These are phyloP conservation scores for Dipodascopsis uninucleata DNA, from an alignment of 805 yeast species.

Conservation along the genomic window DNA sequence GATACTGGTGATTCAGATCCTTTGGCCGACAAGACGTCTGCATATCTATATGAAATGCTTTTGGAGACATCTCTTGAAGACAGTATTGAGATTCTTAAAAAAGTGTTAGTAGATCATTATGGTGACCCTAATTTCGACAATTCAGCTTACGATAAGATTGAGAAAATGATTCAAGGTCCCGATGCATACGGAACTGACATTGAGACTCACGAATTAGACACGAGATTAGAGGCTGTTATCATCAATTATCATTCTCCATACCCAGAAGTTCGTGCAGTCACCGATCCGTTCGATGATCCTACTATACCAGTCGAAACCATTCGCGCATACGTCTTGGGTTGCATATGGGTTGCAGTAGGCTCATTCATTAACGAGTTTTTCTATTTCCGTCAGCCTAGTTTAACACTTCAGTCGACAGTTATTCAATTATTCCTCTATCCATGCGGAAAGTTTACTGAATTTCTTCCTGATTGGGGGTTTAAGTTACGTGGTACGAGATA, in stretches of 20 bases:
- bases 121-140: constrained; percentile 49
- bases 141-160: constrained; percentile 13
- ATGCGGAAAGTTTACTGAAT: constrained; percentile 46
- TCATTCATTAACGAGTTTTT: constrained; percentile 58
- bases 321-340: constrained; percentile 53
- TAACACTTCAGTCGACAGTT: constrained; percentile 54
- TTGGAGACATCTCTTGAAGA: constrained; percentile 34
- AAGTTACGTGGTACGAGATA: constrained; percentile 40
- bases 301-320: constrained; percentile 49
- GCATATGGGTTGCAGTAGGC: constrained; percentile 53
- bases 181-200: constrained; percentile 16
- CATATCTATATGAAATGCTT: constrained; percentile 8
- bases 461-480: constrained; percentile 47
- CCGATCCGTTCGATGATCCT: constrained; percentile 54
- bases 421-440: constrained; percentile 65
- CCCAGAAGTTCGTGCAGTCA: constrained; percentile 63
- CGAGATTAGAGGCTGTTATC: constrained; percentile 41
- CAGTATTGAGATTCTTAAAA: constrained; percentile 41
- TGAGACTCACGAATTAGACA: constrained; percentile 12
- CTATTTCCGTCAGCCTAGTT: constrained; percentile 53
- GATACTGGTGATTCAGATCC: constrained; percentile 13
- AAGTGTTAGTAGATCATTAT: constrained; percentile 42
- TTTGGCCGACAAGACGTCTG: constrained; percentile 15
- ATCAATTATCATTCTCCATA: constrained; percentile 52
- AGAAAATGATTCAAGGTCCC: constrained; percentile 6